Base-by-base conservation (phyloP, 352 stramenopile genomes). In the Pythium phragmitis region DNA sequence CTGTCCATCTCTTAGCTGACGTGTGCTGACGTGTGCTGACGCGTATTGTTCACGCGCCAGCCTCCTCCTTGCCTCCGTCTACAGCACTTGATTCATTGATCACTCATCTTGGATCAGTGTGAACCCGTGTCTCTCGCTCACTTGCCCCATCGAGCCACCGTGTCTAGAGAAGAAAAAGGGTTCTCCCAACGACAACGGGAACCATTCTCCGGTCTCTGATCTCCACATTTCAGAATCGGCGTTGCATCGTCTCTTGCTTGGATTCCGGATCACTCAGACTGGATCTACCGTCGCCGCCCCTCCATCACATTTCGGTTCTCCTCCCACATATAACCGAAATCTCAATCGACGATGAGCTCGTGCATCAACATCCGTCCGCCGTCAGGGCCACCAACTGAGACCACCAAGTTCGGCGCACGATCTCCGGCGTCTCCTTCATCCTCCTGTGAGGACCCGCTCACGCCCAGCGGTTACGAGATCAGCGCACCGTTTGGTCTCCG, bases 401-500 rank as follows among this genome's bases (percentile, higher is more conserved):
- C 65, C 0, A 52, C 75, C 62, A 80, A 65, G 55, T 49, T 68
- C 41, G 77, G 57, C 17, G 50, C 36, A 59, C 55, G 42, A 0
- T 75, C 66, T 57, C 61, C 51, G 36, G 70, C 64, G n/a, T 67
- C 68, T 13, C 75, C 76, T 7, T 75, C 70, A 0, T 73, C 72
- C 1, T 67, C 75, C 17, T 81, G 57, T 42, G 64, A 66, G 7
- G 74, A 83, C 28, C 75, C 74, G 11, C 21, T 61, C 51, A 77
- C 17, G 9, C 53, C 69, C 17, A 56, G 64, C 30, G 61, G 75
- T 53, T 68, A 81, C 41, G 81, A 88, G 59, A 94, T 96, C 60
- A 80, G 85, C 7, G 70, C 80, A 36, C 87, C 87, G 19, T 94
- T 87, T 65, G 86, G 67, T 48, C 76, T 95, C 36, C 80, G 85